Conservation (phyloP, 441 rosid genomes). For the Codiaeum variegatum region DNA sequence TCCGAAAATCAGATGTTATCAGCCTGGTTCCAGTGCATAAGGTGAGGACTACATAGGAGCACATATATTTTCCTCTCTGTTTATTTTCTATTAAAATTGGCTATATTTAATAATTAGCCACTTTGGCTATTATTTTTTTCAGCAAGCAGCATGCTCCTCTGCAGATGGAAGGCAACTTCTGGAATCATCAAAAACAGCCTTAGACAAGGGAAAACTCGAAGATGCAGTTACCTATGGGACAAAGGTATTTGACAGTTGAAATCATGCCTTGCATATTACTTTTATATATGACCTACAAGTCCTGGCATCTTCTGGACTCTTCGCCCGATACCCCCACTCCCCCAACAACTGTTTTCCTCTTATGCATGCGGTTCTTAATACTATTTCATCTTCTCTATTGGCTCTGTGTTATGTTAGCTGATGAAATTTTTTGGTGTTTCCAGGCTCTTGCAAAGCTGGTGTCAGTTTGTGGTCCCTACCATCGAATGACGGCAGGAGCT, state of each 20-base stretch:
- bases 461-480: constrained; percentile 91
- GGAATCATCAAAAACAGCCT: constrained; percentile 89
- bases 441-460: constrained; percentile 81
- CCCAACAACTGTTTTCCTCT: constrained; percentile 3
- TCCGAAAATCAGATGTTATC: constrained; percentile 46
- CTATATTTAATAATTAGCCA: constrained; percentile 7
- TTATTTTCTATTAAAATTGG: constrained; percentile 13
- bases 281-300: background rate
- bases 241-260: constrained; percentile 49
- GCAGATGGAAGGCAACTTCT: constrained; percentile 79
- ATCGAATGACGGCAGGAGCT: constrained; percentile 84
- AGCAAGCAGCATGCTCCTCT: constrained; percentile 89
- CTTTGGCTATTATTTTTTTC: constrained; percentile 31
- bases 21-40: constrained; percentile 67
- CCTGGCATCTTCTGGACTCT: constrained; percentile 9
- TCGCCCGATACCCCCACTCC: background rate
- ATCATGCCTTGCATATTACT: constrained; percentile 36
- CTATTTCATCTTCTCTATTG: constrained; percentile 13
- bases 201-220: constrained; percentile 89
- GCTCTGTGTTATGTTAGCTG: constrained; percentile 12
- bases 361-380: constrained; percentile 11
- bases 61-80: constrained; percentile 18
- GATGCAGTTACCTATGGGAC: constrained; percentile 84
- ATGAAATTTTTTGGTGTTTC: constrained; percentile 26
- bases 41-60: constrained; percentile 32